Conservation (phyloP, 1,139 yeast genomes). For the Yamadazyma sp. region DNA sequence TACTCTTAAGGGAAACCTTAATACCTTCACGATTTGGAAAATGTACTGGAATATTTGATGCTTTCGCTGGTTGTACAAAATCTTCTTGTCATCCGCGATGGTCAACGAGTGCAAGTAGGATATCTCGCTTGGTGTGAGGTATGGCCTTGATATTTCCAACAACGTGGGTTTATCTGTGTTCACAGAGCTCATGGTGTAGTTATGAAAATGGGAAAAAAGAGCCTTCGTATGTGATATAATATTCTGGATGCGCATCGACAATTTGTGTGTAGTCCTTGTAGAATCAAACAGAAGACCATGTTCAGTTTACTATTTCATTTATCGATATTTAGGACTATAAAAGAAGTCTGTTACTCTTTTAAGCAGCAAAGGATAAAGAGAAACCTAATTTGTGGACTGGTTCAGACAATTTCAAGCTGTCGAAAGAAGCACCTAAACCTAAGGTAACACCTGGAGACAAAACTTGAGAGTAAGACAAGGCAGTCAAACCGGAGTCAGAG, state of each 20-base stretch:
- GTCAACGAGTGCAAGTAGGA: conserved; percentile 51
- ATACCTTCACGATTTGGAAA: conserved; percentile 49
- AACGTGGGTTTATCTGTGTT: conserved; percentile 20
- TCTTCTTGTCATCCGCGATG: conserved; percentile 49
- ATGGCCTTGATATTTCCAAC: conserved; percentile 64
- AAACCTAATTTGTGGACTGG: conserved; percentile 98
- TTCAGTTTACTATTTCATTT: neutral
- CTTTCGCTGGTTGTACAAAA: conserved; percentile 51
- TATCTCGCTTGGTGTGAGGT: conserved; percentile 57
- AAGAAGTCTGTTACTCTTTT: conserved; percentile 19
- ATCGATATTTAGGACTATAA: neutral
- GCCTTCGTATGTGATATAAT: too few species aligned
- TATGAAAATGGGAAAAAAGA: neutral
- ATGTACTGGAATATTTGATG: conserved; percentile 55
- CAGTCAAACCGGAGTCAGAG: conserved; percentile 95
- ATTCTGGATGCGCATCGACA: conserved; percentile 4
- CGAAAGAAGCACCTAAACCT: conserved; percentile 97
- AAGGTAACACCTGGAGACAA: conserved; percentile 96
- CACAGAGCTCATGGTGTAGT: conserved; percentile 6
- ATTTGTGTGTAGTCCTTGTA: too few species aligned
- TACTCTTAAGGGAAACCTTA: conserved; percentile 68
- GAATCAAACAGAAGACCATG: neutral
- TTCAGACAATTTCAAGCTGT: conserved; percentile 93
- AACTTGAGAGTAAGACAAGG: conserved; percentile 90
- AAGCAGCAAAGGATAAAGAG: conserved; percentile 89